Base-by-base conservation (phyloP, 78 protist genomes). In the Salpingoeca rosetta region DNA sequence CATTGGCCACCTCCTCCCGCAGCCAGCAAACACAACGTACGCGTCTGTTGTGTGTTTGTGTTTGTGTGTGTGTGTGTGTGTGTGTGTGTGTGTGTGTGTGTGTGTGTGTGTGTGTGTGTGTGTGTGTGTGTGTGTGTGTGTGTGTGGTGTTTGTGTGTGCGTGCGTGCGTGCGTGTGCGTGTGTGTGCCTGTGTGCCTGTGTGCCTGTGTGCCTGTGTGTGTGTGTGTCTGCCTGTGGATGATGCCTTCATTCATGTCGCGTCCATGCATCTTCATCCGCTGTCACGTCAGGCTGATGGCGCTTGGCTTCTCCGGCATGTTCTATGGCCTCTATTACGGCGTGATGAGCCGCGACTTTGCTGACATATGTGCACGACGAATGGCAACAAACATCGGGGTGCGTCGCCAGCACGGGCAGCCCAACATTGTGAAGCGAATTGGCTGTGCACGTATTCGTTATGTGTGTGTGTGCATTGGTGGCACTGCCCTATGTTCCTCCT, bases 311-410 rank as follows among this genome's bases (percentile, higher is more conserved):
- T 22, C 7, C 17, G 31, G 7, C 31, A 2, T 84, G 38, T 83
- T 83, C 57, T 83, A 83, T 39, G 90, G 87, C 1, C 87, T 88
- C 10, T 88, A 88, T 44, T 84, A n/a, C 17, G 90, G 90, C 65
- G 84, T 88, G 51, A 73, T 88, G 10, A 37, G 26, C 36, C 80
- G 90, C 42, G 90, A 88, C 79, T 74, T 73, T 40, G 90, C 90
- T 11, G 86, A 75, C 17, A 1, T 88, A 7, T 65, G 75, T 0
- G 0, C 89, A 2, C 43, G 39, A 0, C 36, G 12, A 11, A 82
- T 86, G 79, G 82, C 82, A 26, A 24, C 36, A 10, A 51, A 31
- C 12, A 77, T 85, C 38, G 87, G 87, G 11, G 76, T 76, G 42
- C 37, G 35, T 37, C 11, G 11, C n/a, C n/a, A 56, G n/a, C 72